Conservation (phyloP, 176 grass and related monocot genomes). For the Juncus effusus region DNA sequence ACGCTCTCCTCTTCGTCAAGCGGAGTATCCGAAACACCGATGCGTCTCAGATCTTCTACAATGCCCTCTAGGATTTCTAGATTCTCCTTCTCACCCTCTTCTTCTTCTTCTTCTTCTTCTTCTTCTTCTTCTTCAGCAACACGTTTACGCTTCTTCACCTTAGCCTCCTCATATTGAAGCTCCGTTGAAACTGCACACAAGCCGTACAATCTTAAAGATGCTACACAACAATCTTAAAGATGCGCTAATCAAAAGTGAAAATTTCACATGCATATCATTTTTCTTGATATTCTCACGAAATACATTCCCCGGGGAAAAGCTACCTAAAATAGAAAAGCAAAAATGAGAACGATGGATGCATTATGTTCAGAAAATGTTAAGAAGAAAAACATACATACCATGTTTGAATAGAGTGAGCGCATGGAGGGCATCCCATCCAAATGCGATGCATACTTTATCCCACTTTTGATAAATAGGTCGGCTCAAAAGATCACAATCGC, state of each 20-base stretch:
- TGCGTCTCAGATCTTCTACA: not conserved
- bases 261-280: not conserved
- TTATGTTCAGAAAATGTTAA: not conserved
- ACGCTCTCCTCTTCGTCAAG: not conserved
- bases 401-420: constrained; percentile 2
- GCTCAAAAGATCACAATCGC: no score
- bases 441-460: not conserved
- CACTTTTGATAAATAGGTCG: not conserved
- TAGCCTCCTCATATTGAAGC: not conserved
- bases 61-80: not conserved
- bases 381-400: not conserved
- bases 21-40: not conserved
- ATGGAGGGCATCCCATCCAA: not conserved
- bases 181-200: not conserved
- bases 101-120: no score
- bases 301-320: not conserved
- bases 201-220: not conserved
- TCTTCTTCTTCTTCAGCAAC: no score
- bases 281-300: not conserved
- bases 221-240: not conserved
- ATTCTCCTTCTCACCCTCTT: not conserved
- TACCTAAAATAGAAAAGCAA: not conserved
- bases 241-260: not conserved
- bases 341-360: not conserved
- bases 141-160: no score